These are phyloP conservation scores for Schizochytrium sp. DNA, from an alignment of 108 stramenopile species.

Conservation along the genomic window DNA sequence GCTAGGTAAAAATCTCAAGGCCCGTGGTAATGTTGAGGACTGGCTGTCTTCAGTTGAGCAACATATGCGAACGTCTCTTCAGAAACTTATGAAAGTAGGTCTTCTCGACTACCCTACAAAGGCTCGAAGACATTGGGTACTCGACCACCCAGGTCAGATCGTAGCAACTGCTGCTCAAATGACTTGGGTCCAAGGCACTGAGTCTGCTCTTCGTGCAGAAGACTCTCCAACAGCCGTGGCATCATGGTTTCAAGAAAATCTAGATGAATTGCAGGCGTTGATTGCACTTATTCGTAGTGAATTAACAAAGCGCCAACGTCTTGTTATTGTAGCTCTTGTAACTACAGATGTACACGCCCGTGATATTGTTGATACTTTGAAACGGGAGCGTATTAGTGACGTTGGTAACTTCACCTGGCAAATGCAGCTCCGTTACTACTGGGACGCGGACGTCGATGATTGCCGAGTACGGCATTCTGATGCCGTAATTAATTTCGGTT, in stretches of 20 bases:
- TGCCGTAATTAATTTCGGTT: conserved; percentile 75
- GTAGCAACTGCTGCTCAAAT: conserved; percentile 80
- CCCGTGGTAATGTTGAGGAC: conserved; percentile 78
- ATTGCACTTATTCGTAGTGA: conserved; percentile 76
- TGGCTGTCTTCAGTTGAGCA: conserved; percentile 76
- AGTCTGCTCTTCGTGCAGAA: conserved; percentile 68
- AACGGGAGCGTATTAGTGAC: conserved; percentile 67
- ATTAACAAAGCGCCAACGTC: conserved; percentile 75
- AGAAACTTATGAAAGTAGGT: conserved; percentile 74
- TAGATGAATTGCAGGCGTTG: conserved; percentile 73
- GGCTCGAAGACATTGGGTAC: conserved; percentile 73
- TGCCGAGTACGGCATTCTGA: conserved; percentile 76
- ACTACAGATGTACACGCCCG: conserved; percentile 83
- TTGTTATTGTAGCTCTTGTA: conserved; percentile 79
- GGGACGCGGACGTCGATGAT: conserved; percentile 71
- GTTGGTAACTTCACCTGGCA: conserved; percentile 78
- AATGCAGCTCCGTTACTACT: conserved; percentile 83
- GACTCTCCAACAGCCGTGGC: conserved; percentile 70
- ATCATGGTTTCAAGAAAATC: conserved; percentile 70
- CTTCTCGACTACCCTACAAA: conserved; percentile 73
- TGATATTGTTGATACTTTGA: conserved; percentile 79
- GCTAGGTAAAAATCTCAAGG: conserved; percentile 78
- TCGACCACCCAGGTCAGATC: conserved; percentile 74
- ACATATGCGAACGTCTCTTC: conserved; percentile 74
- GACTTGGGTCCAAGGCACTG: conserved; percentile 77